A percentile compares a stretch with the other conserved stretches of the same genome.
Conservation (phyloP, 805 yeast genomes). For the Candida silvatica region DNA sequence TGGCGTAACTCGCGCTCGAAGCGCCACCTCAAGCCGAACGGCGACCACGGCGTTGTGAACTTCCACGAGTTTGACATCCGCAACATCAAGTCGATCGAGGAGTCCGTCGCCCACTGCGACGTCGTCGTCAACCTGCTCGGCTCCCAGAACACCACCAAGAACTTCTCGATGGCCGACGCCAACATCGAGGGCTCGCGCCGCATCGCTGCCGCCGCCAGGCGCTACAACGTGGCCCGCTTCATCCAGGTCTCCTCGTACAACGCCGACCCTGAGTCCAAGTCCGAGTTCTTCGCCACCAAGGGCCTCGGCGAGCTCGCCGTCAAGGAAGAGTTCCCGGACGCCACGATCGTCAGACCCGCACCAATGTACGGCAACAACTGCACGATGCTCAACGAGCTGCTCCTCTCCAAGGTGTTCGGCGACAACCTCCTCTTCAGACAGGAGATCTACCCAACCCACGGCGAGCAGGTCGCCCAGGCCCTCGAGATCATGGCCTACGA, state of each 20-base stretch:
- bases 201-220: conserved; percentile 63
- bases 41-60: conserved; percentile 83
- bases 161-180: conserved; percentile 75
- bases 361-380: conserved; percentile 75
- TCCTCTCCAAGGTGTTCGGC: conserved; percentile 48
- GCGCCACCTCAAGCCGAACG: conserved; percentile 72
- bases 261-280: conserved; percentile 59
- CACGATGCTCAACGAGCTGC: conserved; percentile 50
- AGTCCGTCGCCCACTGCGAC: conserved; percentile 71
- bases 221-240: conserved; percentile 63
- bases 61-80: conserved; percentile 77
- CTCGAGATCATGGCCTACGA: conserved; percentile 73
- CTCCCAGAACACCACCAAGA: conserved; percentile 66
- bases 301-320: conserved; percentile 72
- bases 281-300: conserved; percentile 71
- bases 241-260: conserved; percentile 76
- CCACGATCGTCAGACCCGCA: conserved; percentile 81
- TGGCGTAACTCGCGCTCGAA: conserved; percentile 71
- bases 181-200: conserved; percentile 74
- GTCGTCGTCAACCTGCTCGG: conserved; percentile 78
- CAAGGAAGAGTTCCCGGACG: conserved; percentile 56
- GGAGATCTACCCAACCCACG: conserved; percentile 69
- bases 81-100: conserved; percentile 67
- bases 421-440: conserved; percentile 60
- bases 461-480: conserved; percentile 68